phyloP scores from a whole-genome alignment of 225 moss, liverwort and hornwort genomes.

The Pleurozium schreberi region DNA sequence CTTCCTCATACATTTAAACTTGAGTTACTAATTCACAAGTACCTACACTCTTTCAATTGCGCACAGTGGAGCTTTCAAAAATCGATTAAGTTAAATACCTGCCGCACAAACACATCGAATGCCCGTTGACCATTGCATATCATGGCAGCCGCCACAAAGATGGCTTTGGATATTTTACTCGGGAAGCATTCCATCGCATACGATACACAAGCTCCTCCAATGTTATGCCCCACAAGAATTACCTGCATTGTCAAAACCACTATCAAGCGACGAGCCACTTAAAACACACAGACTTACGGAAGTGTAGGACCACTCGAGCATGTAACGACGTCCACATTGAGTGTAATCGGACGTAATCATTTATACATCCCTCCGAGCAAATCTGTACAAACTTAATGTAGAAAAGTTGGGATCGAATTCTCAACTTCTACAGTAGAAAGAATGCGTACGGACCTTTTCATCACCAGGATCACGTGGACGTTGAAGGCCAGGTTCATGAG shows the following conservation, averaged over 20 bases:
- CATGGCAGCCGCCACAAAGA: conserved; percentile 52
- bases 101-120: conserved; percentile 72
- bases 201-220: conserved; percentile 54
- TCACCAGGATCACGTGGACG: conserved; percentile 50
- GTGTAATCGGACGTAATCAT: background rate
- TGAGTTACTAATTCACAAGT: background rate
- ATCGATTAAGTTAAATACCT: conserved; percentile 24
- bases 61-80: background rate
- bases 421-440: background rate
- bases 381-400: background rate
- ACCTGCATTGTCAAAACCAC: conserved; percentile 15
- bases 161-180: conserved; percentile 33
- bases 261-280: background rate
- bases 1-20: background rate
- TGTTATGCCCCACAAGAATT: conserved; percentile 48
- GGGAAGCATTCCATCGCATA: conserved; percentile 47
- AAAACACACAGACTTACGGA: background rate
- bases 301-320: background rate
- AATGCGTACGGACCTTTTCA: conserved; percentile 58
- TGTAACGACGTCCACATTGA: background rate
- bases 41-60: background rate
- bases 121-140: conserved; percentile 56
- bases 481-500: conserved; percentile 75
- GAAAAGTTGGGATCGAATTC: background rate
- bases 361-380: background rate